Base-by-base conservation (phyloP, 2,329 filamentous ascomycete species). In the Alternaria sp. region DNA sequence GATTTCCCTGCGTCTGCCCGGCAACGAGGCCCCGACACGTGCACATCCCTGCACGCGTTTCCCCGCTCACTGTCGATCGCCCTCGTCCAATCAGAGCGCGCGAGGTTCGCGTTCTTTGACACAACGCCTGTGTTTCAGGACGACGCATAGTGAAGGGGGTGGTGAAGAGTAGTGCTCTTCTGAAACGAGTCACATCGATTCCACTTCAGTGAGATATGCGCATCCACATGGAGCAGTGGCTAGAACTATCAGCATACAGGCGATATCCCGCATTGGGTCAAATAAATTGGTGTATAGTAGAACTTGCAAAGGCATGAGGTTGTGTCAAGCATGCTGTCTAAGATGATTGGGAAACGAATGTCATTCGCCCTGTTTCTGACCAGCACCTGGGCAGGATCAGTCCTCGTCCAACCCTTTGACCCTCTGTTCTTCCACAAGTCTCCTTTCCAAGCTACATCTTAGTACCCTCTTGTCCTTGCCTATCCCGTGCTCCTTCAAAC, bases 401-500 rank as follows among this genome's bases (percentile, higher is more conserved):
- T 59, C 50, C 45, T 70, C 71, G 59, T 70, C 57, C 36, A 72
- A 54, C 26, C 58, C 64, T 47, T 59, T 68, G 0, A 67, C 50
- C 21, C 17, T 54, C 21, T 65, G 63, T 52, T 71, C 66, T 9
- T 72, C 64, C 2, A 76, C 70, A 11, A 83, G 65, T 62, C 82
- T 77, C 59, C 83, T 72, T 69, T 82, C 79, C 63, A 85, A 61
- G 74, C 81, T 83, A 61, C 83, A 80, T 65, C 83, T 79, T 52
- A 84, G 71, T 13, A 80, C 80, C 62, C 79, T 79, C 69, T 80
- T 80, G 15, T 81, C 77, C 12, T 79, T 76, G 36, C 79, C 79
- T 61, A 77, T 77, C 23, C 76, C 76, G 17, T 71, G 61, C 50
- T 72, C 77, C 60, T 78, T 78, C 70, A 85, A 62, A 36, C 80